Base-by-base conservation (phyloP, 1,139 yeast genomes). In the Taphrina pruni region DNA sequence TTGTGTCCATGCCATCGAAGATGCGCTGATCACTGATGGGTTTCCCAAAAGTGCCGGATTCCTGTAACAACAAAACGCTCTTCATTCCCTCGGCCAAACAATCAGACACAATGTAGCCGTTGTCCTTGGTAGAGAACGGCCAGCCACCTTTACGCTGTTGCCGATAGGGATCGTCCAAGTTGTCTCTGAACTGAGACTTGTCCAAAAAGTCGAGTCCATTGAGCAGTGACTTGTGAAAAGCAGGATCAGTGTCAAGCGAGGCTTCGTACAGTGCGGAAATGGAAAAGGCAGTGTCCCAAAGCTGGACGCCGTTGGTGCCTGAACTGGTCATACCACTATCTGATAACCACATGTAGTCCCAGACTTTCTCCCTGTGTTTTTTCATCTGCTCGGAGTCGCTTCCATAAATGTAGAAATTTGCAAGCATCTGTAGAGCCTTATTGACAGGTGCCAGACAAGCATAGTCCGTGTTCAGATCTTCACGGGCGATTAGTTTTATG, bases 221-320 rank as follows among this genome's bases (percentile, higher is more conserved):
- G 43, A 83, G 82, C 32, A 94, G 84, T 74, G 87, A 81, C 2
- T 85, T 85, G 69, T 85, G 86, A 77, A 85, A 91, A 7, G 60
- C 66, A 76, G 87, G 86, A 0, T 90, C 88, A 54, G 83, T 76
- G 1, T 90, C 94, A 43, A 94, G 78, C 0, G 97, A 97, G 0
- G 97, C 90, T 76, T 85, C 81, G 71, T 90, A 87, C 72, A 87
- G 84, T 75, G 91, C 91, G 76, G 95, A 99, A 41, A 94, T 82
- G 74, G 90, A 88, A 79, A 95, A 94, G 0, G 97, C 93, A 26
- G 88, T 88, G 78, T 95, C 99, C 99, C 99, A 95, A 0, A 89
- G 93, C 78, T 95, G 99, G 0, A 91, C 92, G 39, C 99, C 99
- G 78, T 95, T 95, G 0, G 99, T 95, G 9, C 99, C 99, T 90